These are phyloP conservation scores for Candolleomyces eurysporus DNA, from an alignment of 768 basidiomycete species.

Conservation along the genomic window DNA sequence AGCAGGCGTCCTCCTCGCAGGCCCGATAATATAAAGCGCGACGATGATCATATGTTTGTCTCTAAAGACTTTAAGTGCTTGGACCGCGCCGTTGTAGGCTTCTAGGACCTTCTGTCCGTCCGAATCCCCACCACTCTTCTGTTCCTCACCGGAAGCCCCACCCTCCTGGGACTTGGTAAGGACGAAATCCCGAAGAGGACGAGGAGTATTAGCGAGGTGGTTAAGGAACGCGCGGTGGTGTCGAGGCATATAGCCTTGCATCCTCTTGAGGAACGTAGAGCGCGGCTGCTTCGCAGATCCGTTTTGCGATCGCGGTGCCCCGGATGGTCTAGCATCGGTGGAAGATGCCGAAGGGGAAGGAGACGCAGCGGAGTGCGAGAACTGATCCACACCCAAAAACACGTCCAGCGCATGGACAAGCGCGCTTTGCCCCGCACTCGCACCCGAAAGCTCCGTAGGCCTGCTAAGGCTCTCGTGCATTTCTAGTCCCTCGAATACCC, in stretches of 20 bases:
- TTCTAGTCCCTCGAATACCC: slow-evolving; percentile 50
- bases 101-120: slow-evolving; percentile 28
- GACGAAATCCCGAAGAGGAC: slow-evolving; percentile 61
- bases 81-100: slow-evolving; percentile 66
- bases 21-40: slow-evolving; percentile 72
- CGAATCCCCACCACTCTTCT: no score
- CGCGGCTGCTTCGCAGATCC: slow-evolving; percentile 10
- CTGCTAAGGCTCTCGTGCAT: slow-evolving; percentile 36
- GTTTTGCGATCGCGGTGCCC: neutral
- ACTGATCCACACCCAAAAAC: slow-evolving; percentile 66
- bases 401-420: slow-evolving; percentile 74
- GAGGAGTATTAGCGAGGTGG: slow-evolving; percentile 58
- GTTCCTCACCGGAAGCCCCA: slow-evolving; percentile 7
- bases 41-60: slow-evolving; percentile 79
- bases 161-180: slow-evolving; percentile 9
- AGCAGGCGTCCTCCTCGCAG: slow-evolving; percentile 42
- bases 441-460: slow-evolving; percentile 68
- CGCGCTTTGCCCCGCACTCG: slow-evolving; percentile 83
- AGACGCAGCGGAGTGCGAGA: slow-evolving; percentile 21
- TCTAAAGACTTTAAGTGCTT: slow-evolving; percentile 67
- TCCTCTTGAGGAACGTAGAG: slow-evolving; percentile 59
- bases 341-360: slow-evolving; percentile 8
- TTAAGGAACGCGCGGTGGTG: slow-evolving; percentile 76
- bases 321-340: no score
- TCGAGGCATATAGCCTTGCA: slow-evolving; percentile 83